Conservation (phyloP, 345 rosid genomes). For the Schrenkiella parvula region DNA sequence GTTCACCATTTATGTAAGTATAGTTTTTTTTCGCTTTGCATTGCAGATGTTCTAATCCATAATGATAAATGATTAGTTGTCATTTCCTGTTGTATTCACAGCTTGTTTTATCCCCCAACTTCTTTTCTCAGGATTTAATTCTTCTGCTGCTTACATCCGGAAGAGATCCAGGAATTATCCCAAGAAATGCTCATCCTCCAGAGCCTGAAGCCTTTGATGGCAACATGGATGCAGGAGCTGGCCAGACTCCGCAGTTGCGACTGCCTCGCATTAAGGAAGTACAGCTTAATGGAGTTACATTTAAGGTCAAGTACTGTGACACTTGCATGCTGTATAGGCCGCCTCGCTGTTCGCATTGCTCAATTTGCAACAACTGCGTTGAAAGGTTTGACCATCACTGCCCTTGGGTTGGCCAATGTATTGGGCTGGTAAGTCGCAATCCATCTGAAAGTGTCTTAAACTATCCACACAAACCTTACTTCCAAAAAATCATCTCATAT, state of each 20-base stretch:
- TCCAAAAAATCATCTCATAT: background rate
- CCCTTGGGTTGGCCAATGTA: conserved; percentile 99
- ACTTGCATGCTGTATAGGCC: conserved; percentile 99
- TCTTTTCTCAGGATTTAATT: conserved; percentile 62
- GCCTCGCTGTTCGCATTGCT: conserved; percentile 98
- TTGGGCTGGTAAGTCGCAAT: conserved; percentile 68
- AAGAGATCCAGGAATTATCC: conserved; percentile 97
- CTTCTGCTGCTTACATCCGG: conserved; percentile 89
- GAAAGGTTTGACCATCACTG: conserved; percentile 98
- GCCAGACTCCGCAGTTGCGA: conserved; percentile 76
- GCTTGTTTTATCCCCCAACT: background rate
- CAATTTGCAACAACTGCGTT: conserved; percentile 97
- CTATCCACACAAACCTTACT: background rate
- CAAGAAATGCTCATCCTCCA: conserved; percentile 94
- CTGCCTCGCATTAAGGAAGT: conserved; percentile 91
- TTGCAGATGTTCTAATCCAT: background rate
- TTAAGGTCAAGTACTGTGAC: conserved; percentile 91
- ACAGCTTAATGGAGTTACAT: conserved; percentile 61
- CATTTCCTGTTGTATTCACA: background rate
- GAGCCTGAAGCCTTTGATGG: conserved; percentile 79
- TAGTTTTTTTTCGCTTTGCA: background rate
- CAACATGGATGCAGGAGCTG: conserved; percentile 50
- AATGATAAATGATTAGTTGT: background rate
- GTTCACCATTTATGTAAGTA: conserved; percentile 68
- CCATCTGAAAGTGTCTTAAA: background rate